phyloP scores from a whole-genome alignment of 2,329 filamentous ascomycete genomes.

The Aureobasidium sp. region DNA sequence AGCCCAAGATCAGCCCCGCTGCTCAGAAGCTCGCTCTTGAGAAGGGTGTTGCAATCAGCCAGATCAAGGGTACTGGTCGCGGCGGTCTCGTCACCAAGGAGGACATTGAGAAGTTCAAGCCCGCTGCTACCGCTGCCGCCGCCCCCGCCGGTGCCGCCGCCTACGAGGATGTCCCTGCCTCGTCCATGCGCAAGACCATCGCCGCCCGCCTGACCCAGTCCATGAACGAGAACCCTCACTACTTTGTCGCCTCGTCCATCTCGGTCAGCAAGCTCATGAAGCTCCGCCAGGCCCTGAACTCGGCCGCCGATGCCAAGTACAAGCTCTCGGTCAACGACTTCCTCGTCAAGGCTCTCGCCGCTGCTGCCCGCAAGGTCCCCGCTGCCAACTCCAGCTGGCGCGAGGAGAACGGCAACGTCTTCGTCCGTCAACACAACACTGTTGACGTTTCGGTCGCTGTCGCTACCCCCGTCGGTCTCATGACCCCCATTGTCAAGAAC shows the following conservation, averaged over 20 bases:
- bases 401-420: constrained; percentile 61
- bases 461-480: constrained; percentile 83
- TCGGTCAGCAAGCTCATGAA: constrained; percentile 94
- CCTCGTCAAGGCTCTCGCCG: constrained; percentile 88
- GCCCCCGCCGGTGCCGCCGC: constrained; percentile 45
- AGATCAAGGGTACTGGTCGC: constrained; percentile 78
- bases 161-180: constrained; percentile 77
- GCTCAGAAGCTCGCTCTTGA: constrained; percentile 78
- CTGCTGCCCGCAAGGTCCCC: constrained; percentile 87
- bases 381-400: constrained; percentile 92
- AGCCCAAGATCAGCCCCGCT: constrained; percentile 61
- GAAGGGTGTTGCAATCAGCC: constrained; percentile 66
- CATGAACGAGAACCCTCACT: constrained; percentile 90
- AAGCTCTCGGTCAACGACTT: constrained; percentile 99
- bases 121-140: constrained; percentile 34
- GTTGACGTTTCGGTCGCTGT: constrained; percentile 96
- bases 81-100: constrained; percentile 82
- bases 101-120: constrained; percentile 79
- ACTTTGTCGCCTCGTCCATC: constrained; percentile 85
- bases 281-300: constrained; percentile 88
- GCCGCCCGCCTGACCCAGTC: constrained; percentile 84
- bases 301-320: constrained; percentile 81
- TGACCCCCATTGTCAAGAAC: constrained; percentile 92
- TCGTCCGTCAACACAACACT: constrained; percentile 86
- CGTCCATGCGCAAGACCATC: constrained; percentile 96